Conservation (phyloP, 768 basidiomycete genomes). For the Mycena belliarum region DNA sequence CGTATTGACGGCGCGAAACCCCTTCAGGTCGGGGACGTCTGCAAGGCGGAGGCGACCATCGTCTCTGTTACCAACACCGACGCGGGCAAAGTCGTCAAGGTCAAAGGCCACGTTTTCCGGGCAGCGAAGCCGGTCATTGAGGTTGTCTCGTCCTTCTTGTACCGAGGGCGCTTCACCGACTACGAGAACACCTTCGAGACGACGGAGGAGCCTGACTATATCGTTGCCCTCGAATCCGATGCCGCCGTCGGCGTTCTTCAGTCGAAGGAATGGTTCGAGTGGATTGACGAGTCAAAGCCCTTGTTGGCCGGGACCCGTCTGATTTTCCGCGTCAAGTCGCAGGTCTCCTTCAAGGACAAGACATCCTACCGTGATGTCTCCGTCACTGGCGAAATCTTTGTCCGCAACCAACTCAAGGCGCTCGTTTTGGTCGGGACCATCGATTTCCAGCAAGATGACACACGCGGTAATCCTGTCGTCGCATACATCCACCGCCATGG, state of each 20-base stretch:
- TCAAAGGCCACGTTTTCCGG: conserved; percentile 82
- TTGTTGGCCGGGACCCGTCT: conserved; percentile 80
- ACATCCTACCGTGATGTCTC: conserved; percentile 76
- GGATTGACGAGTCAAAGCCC: conserved; percentile 82
- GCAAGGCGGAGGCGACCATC: conserved; percentile 87
- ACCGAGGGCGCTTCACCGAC: conserved; percentile 92
- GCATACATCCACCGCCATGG: conserved; percentile 94
- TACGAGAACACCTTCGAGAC: conserved; percentile 96
- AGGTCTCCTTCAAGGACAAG: conserved; percentile 91
- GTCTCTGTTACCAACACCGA: conserved; percentile 88
- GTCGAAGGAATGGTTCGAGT: conserved; percentile 98
- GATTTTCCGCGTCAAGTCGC: conserved; percentile 86
- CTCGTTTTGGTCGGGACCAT: conserved; percentile 88
- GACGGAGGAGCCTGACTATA: conserved; percentile 85
- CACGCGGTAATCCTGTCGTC: conserved; percentile 90
- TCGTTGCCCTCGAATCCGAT: conserved; percentile 71
- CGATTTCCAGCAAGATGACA: conserved; percentile 83
- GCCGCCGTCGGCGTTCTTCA: conserved; percentile 87
- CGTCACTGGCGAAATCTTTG: conserved; percentile 83
- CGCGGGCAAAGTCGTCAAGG: conserved; percentile 91
- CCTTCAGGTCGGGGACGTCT: conserved; percentile 83
- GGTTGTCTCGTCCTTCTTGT: conserved; percentile 93
- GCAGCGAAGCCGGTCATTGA: conserved; percentile 83
- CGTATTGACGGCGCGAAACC: conserved; percentile 76
- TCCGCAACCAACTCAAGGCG: conserved; percentile 85